phyloP scores from a whole-genome alignment of 2,329 filamentous ascomycete genomes.

The Aureobasidium lini region DNA sequence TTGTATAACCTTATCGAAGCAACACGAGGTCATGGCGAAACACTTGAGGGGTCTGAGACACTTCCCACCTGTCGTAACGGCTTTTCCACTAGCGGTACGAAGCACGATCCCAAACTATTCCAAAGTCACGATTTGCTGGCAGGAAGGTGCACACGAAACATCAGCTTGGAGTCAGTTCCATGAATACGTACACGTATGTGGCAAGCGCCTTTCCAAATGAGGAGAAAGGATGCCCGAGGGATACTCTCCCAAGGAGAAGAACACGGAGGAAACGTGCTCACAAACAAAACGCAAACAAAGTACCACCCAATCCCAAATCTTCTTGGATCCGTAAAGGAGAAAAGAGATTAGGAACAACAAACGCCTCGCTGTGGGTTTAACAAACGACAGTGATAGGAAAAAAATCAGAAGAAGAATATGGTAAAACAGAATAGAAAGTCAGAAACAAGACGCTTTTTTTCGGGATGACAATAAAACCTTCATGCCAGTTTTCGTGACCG shows the following conservation, averaged over 20 bases:
- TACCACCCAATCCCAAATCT: background rate
- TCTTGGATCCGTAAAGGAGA: background rate
- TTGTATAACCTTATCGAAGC: background rate
- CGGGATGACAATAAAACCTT: too few relatives aligned
- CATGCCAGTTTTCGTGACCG: too few relatives aligned
- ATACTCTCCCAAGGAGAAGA: too few relatives aligned
- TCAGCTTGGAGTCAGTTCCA: too few relatives aligned
- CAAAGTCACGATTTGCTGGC: too few relatives aligned
- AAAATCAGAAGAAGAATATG: background rate
- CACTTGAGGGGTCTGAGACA: background rate
- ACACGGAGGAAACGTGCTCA: too few relatives aligned
- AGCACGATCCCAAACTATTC: too few relatives aligned
- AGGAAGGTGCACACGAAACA: too few relatives aligned
- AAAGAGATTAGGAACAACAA: background rate
- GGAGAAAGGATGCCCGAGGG: too few relatives aligned
- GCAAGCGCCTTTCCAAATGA: too few relatives aligned
- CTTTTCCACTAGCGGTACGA: background rate
- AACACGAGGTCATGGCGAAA: background rate
- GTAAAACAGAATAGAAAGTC: background rate
- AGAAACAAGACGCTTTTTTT: background rate
- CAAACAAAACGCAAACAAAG: background rate
- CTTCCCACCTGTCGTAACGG: background rate
- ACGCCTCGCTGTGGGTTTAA: background rate
- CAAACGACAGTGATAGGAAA: background rate
- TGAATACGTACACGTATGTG: too few relatives aligned